Conservation (phyloP, 768 basidiomycete genomes). For the Russula ochroleuca region DNA sequence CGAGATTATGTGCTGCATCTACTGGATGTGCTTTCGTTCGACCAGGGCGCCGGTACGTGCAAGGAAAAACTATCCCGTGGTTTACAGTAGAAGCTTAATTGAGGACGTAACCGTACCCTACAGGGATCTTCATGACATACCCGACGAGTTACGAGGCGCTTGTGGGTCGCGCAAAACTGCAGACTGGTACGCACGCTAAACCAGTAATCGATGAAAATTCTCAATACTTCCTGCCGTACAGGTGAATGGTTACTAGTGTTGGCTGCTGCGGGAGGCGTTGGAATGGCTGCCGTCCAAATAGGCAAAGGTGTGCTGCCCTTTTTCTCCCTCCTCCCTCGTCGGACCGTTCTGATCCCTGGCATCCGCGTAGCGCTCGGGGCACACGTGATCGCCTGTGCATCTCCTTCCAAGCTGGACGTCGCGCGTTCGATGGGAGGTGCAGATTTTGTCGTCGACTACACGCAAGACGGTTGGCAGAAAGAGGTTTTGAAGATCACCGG, state of each 20-base stretch:
- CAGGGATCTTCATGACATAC: conserved; percentile 83
- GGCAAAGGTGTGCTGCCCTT: conserved; percentile 64
- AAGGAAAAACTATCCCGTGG: background rate
- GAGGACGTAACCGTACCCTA: background rate
- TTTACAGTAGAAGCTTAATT: background rate
- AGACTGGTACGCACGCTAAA: conserved; percentile 51
- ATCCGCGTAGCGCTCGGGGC: conserved; percentile 67
- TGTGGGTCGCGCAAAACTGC: conserved; percentile 75
- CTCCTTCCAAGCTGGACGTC: conserved; percentile 72
- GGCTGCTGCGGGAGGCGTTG: conserved; percentile 95
- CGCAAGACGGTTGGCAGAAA: conserved; percentile 78
- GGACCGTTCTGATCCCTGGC: background rate
- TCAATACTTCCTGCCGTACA: conserved; percentile 30
- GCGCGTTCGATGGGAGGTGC: conserved; percentile 74
- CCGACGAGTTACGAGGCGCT: conserved; percentile 92
- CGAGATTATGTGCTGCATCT: conserved; percentile 54
- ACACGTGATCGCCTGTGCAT: conserved; percentile 91
- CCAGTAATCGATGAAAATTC: background rate
- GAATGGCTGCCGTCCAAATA: conserved; percentile 86
- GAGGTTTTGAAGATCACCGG: conserved; percentile 78
- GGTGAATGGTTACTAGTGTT: conserved; percentile 92
- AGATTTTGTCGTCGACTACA: conserved; percentile 80
- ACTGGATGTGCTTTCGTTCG: conserved; percentile 71
- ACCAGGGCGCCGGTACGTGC: conserved; percentile 74
- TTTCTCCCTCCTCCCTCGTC: background rate